These are phyloP conservation scores for Terfezia claveryi DNA, from an alignment of 495 filamentous ascomycete species.

Conservation along the genomic window DNA sequence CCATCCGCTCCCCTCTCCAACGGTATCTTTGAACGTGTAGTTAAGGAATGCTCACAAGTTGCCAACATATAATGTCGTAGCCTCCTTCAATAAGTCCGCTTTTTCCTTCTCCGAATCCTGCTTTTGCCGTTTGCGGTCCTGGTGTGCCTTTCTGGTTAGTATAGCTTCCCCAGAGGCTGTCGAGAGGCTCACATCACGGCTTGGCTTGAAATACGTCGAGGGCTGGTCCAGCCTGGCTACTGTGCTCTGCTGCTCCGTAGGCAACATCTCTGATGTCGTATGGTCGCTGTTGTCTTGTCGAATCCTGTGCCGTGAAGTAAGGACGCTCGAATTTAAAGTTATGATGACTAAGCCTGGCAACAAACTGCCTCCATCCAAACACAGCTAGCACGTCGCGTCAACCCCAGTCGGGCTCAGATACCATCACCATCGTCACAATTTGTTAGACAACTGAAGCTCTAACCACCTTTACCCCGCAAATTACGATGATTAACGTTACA, in stretches of 20 bases:
- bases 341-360: neutral
- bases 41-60: slow-evolving; percentile 50
- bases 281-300: neutral
- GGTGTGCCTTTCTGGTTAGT: slow-evolving; percentile 7
- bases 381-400: neutral
- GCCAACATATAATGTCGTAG: slow-evolving; percentile 89
- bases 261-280: neutral
- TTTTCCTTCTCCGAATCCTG: slow-evolving; percentile 11
- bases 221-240: slow-evolving; percentile 54
- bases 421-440: neutral
- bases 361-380: neutral
- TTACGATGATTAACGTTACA: slow-evolving; percentile 10
- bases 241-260: slow-evolving; percentile 25
- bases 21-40: neutral
- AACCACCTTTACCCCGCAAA: neutral
- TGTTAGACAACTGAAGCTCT: neutral
- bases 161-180: neutral
- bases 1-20: neutral
- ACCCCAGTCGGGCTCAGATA: neutral
- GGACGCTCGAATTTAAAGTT: no score
- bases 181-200: neutral
- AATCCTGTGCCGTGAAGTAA: no score
- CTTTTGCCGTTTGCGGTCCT: neutral
- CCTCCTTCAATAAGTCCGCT: slow-evolving; percentile 57
- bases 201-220: slow-evolving; percentile 37